Conservation (phyloP, 2,329 filamentous ascomycete species). For the Colletotrichum spaethianum region DNA sequence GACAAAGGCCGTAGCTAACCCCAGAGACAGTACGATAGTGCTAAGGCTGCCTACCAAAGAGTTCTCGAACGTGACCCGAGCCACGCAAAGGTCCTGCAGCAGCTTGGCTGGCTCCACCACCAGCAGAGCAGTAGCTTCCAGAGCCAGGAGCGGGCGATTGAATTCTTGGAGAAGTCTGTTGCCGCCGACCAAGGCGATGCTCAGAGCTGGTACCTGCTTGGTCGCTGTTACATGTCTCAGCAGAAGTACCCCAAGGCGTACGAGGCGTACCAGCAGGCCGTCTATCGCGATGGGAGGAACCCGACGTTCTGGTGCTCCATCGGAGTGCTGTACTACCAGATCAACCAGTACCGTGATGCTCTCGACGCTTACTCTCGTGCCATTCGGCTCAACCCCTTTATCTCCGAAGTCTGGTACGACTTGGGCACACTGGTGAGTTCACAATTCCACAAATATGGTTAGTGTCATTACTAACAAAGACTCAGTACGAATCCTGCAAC, state of each 20-base stretch:
- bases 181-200: constrained; percentile 93
- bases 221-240: constrained; percentile 99
- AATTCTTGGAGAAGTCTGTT: constrained; percentile 97
- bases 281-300: constrained; percentile 97
- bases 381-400: constrained; percentile 96
- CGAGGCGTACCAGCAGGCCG: constrained; percentile 97
- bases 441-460: constrained; percentile 22
- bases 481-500: constrained; percentile 96
- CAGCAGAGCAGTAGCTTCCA: constrained; percentile 93
- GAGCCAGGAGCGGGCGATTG: constrained; percentile 95
- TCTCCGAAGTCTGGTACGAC: constrained; percentile 99
- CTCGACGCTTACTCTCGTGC: constrained; percentile 97
- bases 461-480: constrained; percentile 48
- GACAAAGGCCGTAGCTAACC: constrained; percentile 49
- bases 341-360: constrained; percentile 98
- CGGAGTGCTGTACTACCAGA: constrained; percentile 98
- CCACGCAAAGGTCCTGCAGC: constrained; percentile 97
- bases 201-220: constrained; percentile 98
- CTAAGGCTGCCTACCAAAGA: constrained; percentile 91
- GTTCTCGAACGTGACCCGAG: constrained; percentile 95
- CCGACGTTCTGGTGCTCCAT: constrained; percentile 99
- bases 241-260: constrained; percentile 99
- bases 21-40: constrained; percentile 83
- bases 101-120: constrained; percentile 97
- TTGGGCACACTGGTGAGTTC: constrained; percentile 89